Evolutionary conservation across 2,329 filamentous ascomycete genomes (phyloP).

Genomic region (Aspergillus floridensis): DNA sequence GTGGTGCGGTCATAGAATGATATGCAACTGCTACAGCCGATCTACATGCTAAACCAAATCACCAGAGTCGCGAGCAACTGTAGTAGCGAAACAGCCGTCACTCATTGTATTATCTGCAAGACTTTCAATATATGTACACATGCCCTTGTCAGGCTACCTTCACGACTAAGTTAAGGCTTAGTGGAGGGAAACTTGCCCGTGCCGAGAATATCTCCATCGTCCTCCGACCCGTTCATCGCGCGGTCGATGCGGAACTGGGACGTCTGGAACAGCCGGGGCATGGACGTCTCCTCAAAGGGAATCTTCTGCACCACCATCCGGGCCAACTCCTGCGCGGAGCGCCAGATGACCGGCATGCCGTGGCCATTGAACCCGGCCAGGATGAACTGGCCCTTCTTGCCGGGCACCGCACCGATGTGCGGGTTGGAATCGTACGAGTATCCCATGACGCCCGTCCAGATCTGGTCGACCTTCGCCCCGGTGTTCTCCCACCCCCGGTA

Average conservation of each 20-base stretch:
- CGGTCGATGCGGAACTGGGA: slow-evolving; percentile 23
- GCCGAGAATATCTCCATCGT: slow-evolving; percentile 29
- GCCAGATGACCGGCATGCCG: slow-evolving; percentile 63
- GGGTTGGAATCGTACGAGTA: slow-evolving; percentile 51
- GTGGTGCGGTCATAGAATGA: no score
- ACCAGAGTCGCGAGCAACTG: no score
- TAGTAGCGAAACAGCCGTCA: not conserved
- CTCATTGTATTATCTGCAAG: not conserved
- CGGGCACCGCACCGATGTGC: slow-evolving; percentile 52
- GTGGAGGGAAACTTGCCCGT: slow-evolving; percentile 13
- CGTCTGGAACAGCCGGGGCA: slow-evolving; percentile 34
- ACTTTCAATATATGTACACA: not conserved
- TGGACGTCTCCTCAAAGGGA: slow-evolving; percentile 25
- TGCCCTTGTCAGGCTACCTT: not conserved
- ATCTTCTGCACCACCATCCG: slow-evolving; percentile 47
- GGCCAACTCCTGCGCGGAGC: slow-evolving; percentile 57
- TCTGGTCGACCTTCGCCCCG: slow-evolving; percentile 24
- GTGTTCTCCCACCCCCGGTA: slow-evolving; percentile 38
- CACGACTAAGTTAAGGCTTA: not conserved
- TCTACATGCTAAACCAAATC: no score
- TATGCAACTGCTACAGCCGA: no score
- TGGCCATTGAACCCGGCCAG: slow-evolving; percentile 64
- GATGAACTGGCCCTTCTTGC: slow-evolving; percentile 51
- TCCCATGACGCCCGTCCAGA: slow-evolving; percentile 50
- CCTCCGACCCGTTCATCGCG: slow-evolving; percentile 20